phyloP scores from a whole-genome alignment of 129 eudicot genomes.

The Cynara cardunculus region DNA sequence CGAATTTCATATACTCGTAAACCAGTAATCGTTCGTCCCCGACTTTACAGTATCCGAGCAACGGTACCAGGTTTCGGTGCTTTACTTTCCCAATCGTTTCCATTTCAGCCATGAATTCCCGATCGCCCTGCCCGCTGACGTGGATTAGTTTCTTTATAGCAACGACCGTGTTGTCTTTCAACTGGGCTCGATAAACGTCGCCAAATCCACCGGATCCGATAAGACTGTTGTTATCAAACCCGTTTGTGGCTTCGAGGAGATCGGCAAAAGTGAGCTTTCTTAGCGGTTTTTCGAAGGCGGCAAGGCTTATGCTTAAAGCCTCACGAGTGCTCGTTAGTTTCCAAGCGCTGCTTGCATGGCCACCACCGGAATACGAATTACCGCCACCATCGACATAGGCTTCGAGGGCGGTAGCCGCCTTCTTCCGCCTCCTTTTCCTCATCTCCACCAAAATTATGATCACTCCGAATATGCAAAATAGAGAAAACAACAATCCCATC shows the following conservation, averaged over 20 bases:
- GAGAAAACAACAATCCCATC: constrained; percentile 76
- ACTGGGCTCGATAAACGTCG: constrained; percentile 82
- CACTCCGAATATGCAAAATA: constrained; percentile 83
- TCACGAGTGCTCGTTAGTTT: constrained; percentile 70
- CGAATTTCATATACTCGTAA: constrained; percentile 93
- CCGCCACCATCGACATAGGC: constrained; percentile 51
- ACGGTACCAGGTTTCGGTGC: constrained; percentile 90
- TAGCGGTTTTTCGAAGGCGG: constrained; percentile 82
- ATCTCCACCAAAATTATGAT: constrained; percentile 58
- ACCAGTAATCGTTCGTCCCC: constrained; percentile 89
- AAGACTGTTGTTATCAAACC: constrained; percentile 66
- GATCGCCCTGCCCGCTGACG: constrained; percentile 93
- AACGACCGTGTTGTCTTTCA: constrained; percentile 78
- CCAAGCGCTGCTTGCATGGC: constrained; percentile 64
- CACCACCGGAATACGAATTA: constrained; percentile 60
- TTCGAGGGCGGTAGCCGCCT: constrained; percentile 73
- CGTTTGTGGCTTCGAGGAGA: constrained; percentile 88
- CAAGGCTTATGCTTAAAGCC: constrained; percentile 77
- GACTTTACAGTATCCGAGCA: constrained; percentile 88
- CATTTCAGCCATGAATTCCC: constrained; percentile 98
- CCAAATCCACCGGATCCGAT: constrained; percentile 97
- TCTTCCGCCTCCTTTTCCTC: constrained; percentile 60
- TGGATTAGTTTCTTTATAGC: constrained; percentile 94
- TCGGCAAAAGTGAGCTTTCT: constrained; percentile 92
- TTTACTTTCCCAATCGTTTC: constrained; percentile 94